A percentile compares a stretch with the other conserved stretches of the same genome.
phyloP scores from a whole-genome alignment of 805 yeast species.

The Cyberlindnera samutprakarnensis region DNA sequence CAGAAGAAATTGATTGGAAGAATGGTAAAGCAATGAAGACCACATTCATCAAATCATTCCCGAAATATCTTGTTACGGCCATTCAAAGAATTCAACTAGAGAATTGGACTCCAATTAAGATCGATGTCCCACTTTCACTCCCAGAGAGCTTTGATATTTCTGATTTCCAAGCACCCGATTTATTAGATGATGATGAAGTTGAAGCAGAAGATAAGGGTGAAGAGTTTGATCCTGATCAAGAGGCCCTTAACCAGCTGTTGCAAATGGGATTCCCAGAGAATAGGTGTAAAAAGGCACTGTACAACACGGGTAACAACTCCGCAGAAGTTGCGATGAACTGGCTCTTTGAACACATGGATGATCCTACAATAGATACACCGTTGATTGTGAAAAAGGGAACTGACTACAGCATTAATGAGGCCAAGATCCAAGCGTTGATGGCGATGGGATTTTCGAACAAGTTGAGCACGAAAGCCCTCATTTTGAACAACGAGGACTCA shows the following conservation, averaged over 20 bases:
- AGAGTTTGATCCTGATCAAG: constrained; percentile 48
- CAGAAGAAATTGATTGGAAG: constrained; percentile 51
- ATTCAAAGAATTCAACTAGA: constrained; percentile 76
- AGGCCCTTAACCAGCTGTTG: constrained; percentile 44
- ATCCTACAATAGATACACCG: constrained; percentile 58
- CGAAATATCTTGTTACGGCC: constrained; percentile 61
- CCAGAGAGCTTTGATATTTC: constrained; percentile 41
- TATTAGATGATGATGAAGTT: constrained; percentile 32
- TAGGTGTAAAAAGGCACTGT: constrained; percentile 60
- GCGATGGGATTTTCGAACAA: constrained; percentile 74
- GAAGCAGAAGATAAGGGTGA: constrained; percentile 20
- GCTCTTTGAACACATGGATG: constrained; percentile 87
- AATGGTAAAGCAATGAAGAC: constrained; percentile 14
- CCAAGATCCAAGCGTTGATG: constrained; percentile 38
- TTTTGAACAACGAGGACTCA: constrained; percentile 48
- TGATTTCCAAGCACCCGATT: constrained; percentile 35
- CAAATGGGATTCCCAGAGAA: constrained; percentile 86
- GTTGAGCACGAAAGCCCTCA: constrained; percentile 67
- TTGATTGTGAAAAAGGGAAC: constrained; percentile 9
- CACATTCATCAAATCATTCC: constrained; percentile 52
- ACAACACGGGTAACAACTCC: constrained; percentile 57
- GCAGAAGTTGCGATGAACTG: constrained; percentile 81
- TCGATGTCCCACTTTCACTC: constrained; percentile 60
- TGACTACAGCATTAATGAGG: constrained; percentile 11
- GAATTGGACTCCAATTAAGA: constrained; percentile 82